Evolutionary conservation across 352 stramenopile genomes (phyloP).

Genomic region (Phytophthora cajani): DNA sequence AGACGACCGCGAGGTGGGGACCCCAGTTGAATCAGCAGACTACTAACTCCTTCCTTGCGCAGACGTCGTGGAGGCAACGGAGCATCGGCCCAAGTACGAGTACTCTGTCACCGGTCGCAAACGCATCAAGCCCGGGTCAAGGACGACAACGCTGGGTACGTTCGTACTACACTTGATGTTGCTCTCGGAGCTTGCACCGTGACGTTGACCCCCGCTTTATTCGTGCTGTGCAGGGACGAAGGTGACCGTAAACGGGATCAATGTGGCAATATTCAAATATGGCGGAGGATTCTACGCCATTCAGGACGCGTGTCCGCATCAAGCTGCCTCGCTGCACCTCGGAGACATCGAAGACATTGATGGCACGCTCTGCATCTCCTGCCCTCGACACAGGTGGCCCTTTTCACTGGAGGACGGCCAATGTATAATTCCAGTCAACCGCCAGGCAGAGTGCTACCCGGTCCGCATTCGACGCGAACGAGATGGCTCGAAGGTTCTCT

Average conservation of each 20-base stretch:
- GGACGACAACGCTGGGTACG: conserved; percentile 64
- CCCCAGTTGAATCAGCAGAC: not conserved
- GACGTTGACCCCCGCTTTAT: not conserved
- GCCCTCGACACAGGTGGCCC: conserved; percentile 82
- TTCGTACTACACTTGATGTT: not conserved
- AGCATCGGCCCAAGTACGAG: conserved; percentile 75
- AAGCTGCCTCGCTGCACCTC: conserved; percentile 80
- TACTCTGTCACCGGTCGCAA: conserved; percentile 78
- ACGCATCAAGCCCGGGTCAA: conserved; percentile 73
- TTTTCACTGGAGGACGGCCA: conserved; percentile 82
- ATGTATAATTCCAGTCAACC: conserved; percentile 61
- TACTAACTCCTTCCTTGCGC: conserved; percentile 9
- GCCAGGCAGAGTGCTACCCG: conserved; percentile 67
- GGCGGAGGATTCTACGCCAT: conserved; percentile 73
- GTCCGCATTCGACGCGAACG: conserved; percentile 53
- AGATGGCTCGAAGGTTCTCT: conserved; percentile 61
- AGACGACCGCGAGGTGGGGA: not conserved
- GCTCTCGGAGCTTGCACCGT: not conserved
- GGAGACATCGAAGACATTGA: conserved; percentile 89
- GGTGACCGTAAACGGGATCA: conserved; percentile 66
- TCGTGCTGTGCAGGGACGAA: conserved; percentile 50
- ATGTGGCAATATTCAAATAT: conserved; percentile 87
- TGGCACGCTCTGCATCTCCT: conserved; percentile 72
- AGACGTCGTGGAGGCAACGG: conserved; percentile 82
- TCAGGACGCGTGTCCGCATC: conserved; percentile 81